Conservation (phyloP, 2,329 filamentous ascomycete genomes). For the Arthrobotrys megalospora region DNA sequence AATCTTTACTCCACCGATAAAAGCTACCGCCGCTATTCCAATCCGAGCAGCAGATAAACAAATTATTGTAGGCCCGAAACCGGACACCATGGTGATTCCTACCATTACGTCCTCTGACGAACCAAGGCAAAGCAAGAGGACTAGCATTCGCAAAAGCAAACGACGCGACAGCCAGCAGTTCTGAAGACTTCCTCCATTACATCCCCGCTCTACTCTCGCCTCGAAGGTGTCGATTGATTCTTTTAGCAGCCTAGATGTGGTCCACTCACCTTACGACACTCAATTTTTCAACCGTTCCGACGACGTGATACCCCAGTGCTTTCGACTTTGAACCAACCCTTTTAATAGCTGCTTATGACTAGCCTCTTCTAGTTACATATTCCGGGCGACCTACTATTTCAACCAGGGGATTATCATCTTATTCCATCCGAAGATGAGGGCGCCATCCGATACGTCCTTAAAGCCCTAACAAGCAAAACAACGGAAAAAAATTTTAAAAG, state of each 20-base stretch:
- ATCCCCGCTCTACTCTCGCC: neutral
- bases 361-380: neutral
- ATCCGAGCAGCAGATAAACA: conserved; percentile 3
- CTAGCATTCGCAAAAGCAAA: conserved; percentile 13
- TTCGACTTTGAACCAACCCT: conserved; percentile 9
- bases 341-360: neutral
- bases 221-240: conserved; percentile 7
- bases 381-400: neutral
- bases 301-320: conserved; percentile 36
- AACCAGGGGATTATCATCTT: neutral
- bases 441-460: neutral
- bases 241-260: conserved; percentile 1
- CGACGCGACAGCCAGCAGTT: neutral
- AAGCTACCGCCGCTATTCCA: conserved; percentile 28
- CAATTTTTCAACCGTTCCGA: neutral
- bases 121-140: conserved; percentile 1
- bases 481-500: conserved; percentile 20
- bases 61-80: neutral
- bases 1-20: conserved; percentile 14
- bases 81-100: conserved; percentile 17
- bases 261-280: neutral
- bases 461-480: neutral
- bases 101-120: conserved; percentile 16
- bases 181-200: neutral
- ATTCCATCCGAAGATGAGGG: conserved; percentile 19